Base-by-base conservation (phyloP, 345 rosid genomes). In the Salix dunnii region DNA sequence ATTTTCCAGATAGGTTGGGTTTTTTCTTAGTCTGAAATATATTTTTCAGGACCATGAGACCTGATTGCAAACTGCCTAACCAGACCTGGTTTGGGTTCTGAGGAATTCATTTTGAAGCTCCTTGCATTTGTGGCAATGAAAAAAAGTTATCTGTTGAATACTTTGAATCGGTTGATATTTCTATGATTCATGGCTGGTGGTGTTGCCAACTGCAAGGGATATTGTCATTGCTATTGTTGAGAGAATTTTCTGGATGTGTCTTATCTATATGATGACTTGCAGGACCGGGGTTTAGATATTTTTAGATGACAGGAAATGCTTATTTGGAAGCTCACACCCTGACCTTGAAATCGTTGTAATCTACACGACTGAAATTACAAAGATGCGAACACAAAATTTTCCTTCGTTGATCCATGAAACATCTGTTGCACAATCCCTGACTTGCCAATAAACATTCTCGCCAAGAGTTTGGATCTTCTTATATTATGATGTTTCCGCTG, bases 401-500 rank as follows among this genome's bases (percentile, higher is more conserved):
- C 51, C 70, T 8, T 33, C n/a, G 1, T 25, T 61, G 66, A 61
- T 23, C 78, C 33, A 27, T 27, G 68, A 35, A 12, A 73, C 62
- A 49, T 68, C 78, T 43, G 53, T n/a, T 67, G 71, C 71, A 25
- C 33, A 67, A 48, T 63, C 60, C 51, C 25, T 28, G 27, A 28
- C 68, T 63, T 33, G 35, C n/a, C 60, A 36, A 11, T 9, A 6
- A 33, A 28, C 71, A 31, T 36, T 21, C 33, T 43, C 11, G 66
- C n/a, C 38, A 1, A 20, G 21, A 6, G 30, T 36, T 30, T 6
- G 79, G 49, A 49, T 6, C 42, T 49, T 76, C 71, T 75, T 66
- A 78, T 62, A 70, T 81, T 66, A 53, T 63, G 76, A 23, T 72
- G 65, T 73, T 40, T 48, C 69, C 76, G 60, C 48, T 81, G 76